phyloP scores from a whole-genome alignment of 2,329 filamentous ascomycete species.

The Gnomoniopsis sp. region DNA sequence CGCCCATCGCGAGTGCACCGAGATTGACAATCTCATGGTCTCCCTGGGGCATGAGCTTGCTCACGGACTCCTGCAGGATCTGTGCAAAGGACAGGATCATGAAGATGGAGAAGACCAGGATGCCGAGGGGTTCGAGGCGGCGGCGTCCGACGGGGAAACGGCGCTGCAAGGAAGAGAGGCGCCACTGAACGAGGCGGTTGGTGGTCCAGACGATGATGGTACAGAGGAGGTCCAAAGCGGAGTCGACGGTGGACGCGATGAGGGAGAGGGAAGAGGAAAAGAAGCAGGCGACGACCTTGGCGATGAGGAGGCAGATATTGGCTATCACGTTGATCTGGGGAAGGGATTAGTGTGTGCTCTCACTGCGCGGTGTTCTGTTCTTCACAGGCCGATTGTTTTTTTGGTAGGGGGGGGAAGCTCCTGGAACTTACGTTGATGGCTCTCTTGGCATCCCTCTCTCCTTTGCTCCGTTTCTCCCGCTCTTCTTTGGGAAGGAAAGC shows the following conservation, averaged over 20 bases:
- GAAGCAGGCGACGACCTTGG: conserved; percentile 19
- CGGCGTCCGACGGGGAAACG: conserved; percentile 56
- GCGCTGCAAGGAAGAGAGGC: conserved; percentile 43
- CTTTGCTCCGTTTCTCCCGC: conserved; percentile 42
- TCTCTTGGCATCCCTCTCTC: conserved; percentile 47
- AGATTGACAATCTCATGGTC: conserved; percentile 43
- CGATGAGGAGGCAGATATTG: conserved; percentile 20
- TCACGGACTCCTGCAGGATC: conserved; percentile 57
- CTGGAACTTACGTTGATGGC: conserved; percentile 31
- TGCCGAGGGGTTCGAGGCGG: conserved; percentile 58
- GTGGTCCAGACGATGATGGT: conserved; percentile 60
- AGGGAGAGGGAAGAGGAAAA: conserved; percentile 49
- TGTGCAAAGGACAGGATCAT: conserved; percentile 63
- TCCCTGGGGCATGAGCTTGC: conserved; percentile 48
- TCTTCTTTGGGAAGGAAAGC: conserved; percentile 54
- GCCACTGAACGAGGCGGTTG: conserved; percentile 57
- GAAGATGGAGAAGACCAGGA: conserved; percentile 60
- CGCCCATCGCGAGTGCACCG: conserved; percentile 50
- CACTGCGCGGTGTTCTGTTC: neutral
- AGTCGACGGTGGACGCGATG: conserved; percentile 60
- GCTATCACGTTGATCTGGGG: conserved; percentile 18
- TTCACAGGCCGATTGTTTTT: too few species aligned
- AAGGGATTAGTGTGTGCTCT: neutral
- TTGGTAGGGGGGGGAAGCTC: too few species aligned
- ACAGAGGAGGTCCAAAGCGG: conserved; percentile 57